Percentiles rank a stretch among this genome's conserved stretches.
Conservation (phyloP, 1,139 yeast species). For the Geotrichum reessii region DNA sequence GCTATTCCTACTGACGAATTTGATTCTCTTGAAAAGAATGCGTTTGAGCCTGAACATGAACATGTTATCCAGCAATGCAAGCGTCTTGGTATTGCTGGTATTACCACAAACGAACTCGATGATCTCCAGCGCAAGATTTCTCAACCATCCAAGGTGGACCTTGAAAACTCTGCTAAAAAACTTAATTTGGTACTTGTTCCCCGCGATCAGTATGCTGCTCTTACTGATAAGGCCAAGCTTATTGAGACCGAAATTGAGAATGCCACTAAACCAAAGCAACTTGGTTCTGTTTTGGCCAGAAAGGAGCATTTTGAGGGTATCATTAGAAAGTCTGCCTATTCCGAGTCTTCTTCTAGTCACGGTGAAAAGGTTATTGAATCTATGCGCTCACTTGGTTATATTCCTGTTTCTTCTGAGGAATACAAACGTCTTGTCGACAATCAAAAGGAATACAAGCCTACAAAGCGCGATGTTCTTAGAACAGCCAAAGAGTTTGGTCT, state of each 20-base stretch:
- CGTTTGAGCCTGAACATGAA: slow-evolving; percentile 28
- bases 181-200: slow-evolving; percentile 47
- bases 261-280: slow-evolving; percentile 18
- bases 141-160: slow-evolving; percentile 33
- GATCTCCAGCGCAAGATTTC: slow-evolving; percentile 16
- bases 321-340: slow-evolving; percentile 22
- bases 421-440: slow-evolving; percentile 34
- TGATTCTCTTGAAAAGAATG: slow-evolving; percentile 28
- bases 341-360: slow-evolving; percentile 23
- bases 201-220: slow-evolving; percentile 38
- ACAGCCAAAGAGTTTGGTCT: slow-evolving; percentile 39
- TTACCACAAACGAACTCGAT: slow-evolving; percentile 28
- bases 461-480: slow-evolving; percentile 36
- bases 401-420: slow-evolving; percentile 36
- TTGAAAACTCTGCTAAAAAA: slow-evolving; percentile 46
- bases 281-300: slow-evolving; percentile 35
- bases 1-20: slow-evolving; percentile 38
- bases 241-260: slow-evolving; percentile 4
- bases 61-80: slow-evolving; percentile 30
- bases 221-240: slow-evolving; percentile 16
- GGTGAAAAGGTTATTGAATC: slow-evolving; percentile 34
- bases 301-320: slow-evolving; percentile 36
- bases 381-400: slow-evolving; percentile 34
- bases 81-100: slow-evolving; percentile 29
- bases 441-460: slow-evolving; percentile 35